Base-by-base conservation (phyloP, 257 asterid genomes). In the Scutellaria barbata region DNA sequence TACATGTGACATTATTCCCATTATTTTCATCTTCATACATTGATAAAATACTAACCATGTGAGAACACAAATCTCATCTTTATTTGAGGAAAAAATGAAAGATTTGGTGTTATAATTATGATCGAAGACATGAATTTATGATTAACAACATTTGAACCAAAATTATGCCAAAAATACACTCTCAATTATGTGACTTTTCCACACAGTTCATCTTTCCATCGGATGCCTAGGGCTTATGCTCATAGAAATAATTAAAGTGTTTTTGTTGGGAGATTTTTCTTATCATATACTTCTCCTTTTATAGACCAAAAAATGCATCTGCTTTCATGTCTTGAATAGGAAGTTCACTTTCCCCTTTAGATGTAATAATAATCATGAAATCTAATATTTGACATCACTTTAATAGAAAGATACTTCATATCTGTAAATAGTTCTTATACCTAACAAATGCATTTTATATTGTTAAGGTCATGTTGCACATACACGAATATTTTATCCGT, bases 111-210 rank as follows among this genome's bases (percentile, higher is more conserved):
- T n/a, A 56, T 55, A 16, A 46, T 68, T 16, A 17, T 59, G 13
- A 54, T 63, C 55, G 20, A 39, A 60, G 72, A 68, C 77, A 76
- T 22, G 25, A 22, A 54, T 30, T 11, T 13, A 73, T 79, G 57
- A 78, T 69, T 74, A 75, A 70, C 57, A 74, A 80, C 72, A 74
- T 72, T 79, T 73, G 35, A 18, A 41, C 43, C 30, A 18, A 77
- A 77, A 37, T 73, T 14, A 74, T 75, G 10, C 9, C 13, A 7
- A 54, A 51, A 50, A 70, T 47, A 41, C 66, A 40, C 46, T 47
- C 43, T 52, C 68, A 58, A 74, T 51, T 40, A 39, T 66, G 35
- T 58, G 55, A 13, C 16, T 35, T n/a, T 58, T 40, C 73, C 66
- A 46, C 33, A 11, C 8, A 41, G 10, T 60, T 69, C 62, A 54